Evolutionary conservation across 805 yeast species (phyloP).

Genomic region (Lachancea nothofagi): DNA sequence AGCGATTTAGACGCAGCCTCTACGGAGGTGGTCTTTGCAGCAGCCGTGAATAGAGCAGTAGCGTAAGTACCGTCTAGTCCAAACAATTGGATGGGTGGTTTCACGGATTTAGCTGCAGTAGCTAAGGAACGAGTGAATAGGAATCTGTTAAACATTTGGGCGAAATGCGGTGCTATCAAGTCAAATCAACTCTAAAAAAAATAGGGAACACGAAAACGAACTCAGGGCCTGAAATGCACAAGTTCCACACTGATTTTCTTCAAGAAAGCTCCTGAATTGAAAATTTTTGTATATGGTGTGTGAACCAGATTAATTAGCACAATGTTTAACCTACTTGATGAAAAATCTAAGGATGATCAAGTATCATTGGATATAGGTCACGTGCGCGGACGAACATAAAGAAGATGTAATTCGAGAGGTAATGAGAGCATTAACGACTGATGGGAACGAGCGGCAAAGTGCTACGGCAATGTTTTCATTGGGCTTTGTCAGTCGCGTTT

Average conservation of each 20-base stretch:
- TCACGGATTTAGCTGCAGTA: slow-evolving; percentile 49
- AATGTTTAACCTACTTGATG: background rate
- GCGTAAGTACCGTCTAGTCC: slow-evolving; percentile 98
- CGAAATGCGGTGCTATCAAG: too few species aligned
- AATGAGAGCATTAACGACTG: too few species aligned
- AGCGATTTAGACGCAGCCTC: slow-evolving; percentile 67
- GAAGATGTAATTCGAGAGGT: too few species aligned
- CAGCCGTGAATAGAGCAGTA: slow-evolving; percentile 86
- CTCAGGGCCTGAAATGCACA: background rate
- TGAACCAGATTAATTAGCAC: background rate
- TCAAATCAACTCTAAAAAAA: too few species aligned
- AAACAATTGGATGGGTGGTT: slow-evolving; percentile 88
- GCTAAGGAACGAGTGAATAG: slow-evolving; percentile 68
- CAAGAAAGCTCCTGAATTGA: background rate
- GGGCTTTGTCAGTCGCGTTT: too few species aligned
- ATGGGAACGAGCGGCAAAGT: too few species aligned
- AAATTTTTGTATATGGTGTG: background rate
- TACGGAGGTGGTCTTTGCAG: slow-evolving; percentile 73
- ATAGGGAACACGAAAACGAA: background rate
- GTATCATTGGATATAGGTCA: slow-evolving; percentile 4
- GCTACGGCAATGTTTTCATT: too few species aligned
- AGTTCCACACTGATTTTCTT: background rate
- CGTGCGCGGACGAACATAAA: background rate
- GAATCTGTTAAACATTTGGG: slow-evolving; percentile 49
- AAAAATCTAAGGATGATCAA: background rate